Conservation (phyloP, 345 rosid species). For the Cochlearia excelsa region DNA sequence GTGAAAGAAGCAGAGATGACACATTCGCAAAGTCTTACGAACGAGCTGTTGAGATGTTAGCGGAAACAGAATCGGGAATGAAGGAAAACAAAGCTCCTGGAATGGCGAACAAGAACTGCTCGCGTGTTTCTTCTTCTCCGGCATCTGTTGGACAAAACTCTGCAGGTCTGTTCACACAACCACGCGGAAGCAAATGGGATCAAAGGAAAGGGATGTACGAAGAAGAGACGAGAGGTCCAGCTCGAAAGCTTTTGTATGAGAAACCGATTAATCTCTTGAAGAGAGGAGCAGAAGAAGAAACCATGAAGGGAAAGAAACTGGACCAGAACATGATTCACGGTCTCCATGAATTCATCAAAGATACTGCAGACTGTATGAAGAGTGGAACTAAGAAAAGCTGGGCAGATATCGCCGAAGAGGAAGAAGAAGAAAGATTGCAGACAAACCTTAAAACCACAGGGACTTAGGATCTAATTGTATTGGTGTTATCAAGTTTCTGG, state of each 20-base stretch:
- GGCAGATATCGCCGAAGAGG: constrained; percentile 47
- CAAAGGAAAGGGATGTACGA: constrained; percentile 9
- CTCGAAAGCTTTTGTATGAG: constrained; percentile 35
- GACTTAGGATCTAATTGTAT: too few species aligned
- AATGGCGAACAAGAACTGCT: constrained; percentile 10
- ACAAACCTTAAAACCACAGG: too few species aligned
- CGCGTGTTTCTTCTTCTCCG: constrained; percentile 23
- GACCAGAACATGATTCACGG: background rate
- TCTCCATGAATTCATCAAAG: background rate
- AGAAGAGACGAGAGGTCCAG: constrained; percentile 31
- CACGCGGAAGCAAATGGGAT: constrained; percentile 31
- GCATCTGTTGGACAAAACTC: constrained; percentile 29
- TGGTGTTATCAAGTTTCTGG: too few species aligned
- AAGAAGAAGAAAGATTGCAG: too few species aligned
- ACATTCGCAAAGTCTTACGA: constrained; percentile 60
- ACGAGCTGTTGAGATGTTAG: constrained; percentile 56
- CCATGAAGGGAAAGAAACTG: constrained; percentile 33
- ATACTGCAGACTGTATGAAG: background rate
- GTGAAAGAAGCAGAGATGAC: constrained; percentile 50
- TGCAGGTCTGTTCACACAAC: constrained; percentile 42
- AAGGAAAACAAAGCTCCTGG: constrained; percentile 32
- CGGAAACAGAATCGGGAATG: constrained; percentile 39
- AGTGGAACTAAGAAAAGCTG: constrained; percentile 51
- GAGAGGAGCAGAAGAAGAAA: too few species aligned
- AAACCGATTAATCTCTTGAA: too few species aligned